Base-by-base conservation (phyloP, 1,284 basidiomycete species). In the Thelephora terrestris region DNA sequence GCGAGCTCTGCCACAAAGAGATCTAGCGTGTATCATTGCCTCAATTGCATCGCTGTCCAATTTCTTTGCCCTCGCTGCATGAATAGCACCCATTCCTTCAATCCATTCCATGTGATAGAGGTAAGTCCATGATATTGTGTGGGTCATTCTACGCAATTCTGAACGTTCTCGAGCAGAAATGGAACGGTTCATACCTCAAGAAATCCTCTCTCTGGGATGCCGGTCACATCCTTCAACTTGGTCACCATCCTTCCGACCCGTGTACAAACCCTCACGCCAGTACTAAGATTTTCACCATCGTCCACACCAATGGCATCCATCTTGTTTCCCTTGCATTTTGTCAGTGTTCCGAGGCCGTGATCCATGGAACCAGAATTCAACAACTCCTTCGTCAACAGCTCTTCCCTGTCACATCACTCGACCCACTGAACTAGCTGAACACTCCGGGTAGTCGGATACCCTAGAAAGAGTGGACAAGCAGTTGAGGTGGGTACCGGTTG, bases 361-460 rank as follows among this genome's bases (percentile, higher is more conserved):
- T 5, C 10, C 27, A 27, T 27, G 10, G 27, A 27, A 5, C 27
- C 27, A 5, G 10, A 27, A 10, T 27, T 27, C 27, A 27, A 27
- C 61, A 62, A 46, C 57, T 63, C 21, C 54, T 63, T 14, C 50
- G 55, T 12, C 29, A 45, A 9, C 40, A 48, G 1, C 49, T 55
- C 23, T 62, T 55, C 39, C 61, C 61, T 14, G 50, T 57, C 0
- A 62, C 61, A 0, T 47, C 50, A 10, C 2, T 27, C 2, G 4
- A 27, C 10, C 27, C 10, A 10, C n/a, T n/a, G n/a, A n/a, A n/a
- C n/a, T n/a, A n/a, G n/a, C n/a, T n/a, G n/a, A n/a, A n/a, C n/a
- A n/a, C n/a, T n/a, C n/a, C n/a, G n/a, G n/a, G n/a, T n/a, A n/a
- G n/a, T n/a, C n/a, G n/a, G n/a, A n/a, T n/a, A n/a, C n/a, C n/a